Evolutionary conservation across 768 basidiomycete species (phyloP).

Genomic region (Hysterangium stoloniferum): DNA sequence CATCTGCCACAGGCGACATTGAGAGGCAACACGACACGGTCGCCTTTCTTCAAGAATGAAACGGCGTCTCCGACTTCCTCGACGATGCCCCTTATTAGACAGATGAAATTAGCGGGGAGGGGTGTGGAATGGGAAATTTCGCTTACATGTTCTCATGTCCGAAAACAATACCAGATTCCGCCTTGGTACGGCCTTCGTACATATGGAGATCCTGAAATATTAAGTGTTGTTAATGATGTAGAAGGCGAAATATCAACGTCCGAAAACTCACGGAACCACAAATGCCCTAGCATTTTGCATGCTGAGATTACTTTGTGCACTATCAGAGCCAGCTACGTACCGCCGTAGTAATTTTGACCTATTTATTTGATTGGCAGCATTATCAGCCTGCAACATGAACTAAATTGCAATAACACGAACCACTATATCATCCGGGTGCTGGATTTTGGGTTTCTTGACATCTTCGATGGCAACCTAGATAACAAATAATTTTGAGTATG

Average conservation of each 20-base stretch:
- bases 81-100: conserved; percentile 33
- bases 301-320: background rate
- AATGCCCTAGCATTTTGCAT: conserved; percentile 3
- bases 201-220: conserved; percentile 40
- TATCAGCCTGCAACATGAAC: background rate
- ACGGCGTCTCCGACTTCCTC: conserved; percentile 42
- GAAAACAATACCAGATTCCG: conserved; percentile 42
- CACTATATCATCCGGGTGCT: conserved; percentile 47
- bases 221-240: background rate
- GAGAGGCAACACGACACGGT: conserved; percentile 55
- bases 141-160: conserved; percentile 44
- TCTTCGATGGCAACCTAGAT: conserved; percentile 34
- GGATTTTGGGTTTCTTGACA: conserved; percentile 39
- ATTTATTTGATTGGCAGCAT: background rate
- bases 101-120: background rate
- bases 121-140: background rate
- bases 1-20: conserved; percentile 53
- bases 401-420: conserved; percentile 22
- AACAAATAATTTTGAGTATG: background rate
- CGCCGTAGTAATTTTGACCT: conserved; percentile 11
- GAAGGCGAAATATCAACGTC: background rate
- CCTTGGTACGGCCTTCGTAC: conserved; percentile 49
- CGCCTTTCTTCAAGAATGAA: conserved; percentile 43
- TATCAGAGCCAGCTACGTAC: background rate
- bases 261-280: conserved; percentile 5